Base-by-base conservation (phyloP, 805 yeast genomes). In the Zygoascus flipseniorum region DNA sequence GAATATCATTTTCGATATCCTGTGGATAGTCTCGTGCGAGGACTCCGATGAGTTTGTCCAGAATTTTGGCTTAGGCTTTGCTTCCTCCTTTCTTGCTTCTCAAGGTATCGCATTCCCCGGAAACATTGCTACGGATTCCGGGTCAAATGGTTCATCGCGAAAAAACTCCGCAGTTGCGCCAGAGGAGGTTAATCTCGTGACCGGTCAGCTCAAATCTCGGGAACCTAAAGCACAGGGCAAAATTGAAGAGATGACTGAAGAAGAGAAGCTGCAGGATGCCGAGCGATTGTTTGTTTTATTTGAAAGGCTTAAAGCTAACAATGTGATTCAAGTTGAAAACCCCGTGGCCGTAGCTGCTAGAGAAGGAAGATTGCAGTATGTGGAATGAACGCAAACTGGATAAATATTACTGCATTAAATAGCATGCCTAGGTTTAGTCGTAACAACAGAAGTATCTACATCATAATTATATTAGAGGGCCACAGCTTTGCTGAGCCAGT, bases 201-300 rank as follows among this genome's bases (percentile, higher is more conserved):
- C 69, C 0, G 69, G 69, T 1, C 65, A 64, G 54, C 53, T 47
- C 11, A 41, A 52, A 32, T 51, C 56, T 32, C 39, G 16, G 5
- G 39, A 35, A 35, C 47, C 41, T 37, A 49, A 51, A n/a, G 26
- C 20, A 20, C 35, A 50, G 23, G 35, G 19, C 2, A 26, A 10
- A 2, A 48, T 56, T 8, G 60, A 56, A 14, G 67, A 63, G 1
- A 66, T 73, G 69, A 67, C 75, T 1, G 67, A 67, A 8, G 76
- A 71, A 49, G 78, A 75, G 53, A 73, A 75, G 58, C 74, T 70
- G 56, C 59, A 58, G 8, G 78, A 75, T 56, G 78, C 78, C 2
- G 78, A 75, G 51, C 66, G 72, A 54, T 56, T 75, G 53, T 74
- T 72, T 59, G 68, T 65, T 4, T 51, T 73, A 6, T 73, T 75